Evolutionary conservation across 441 rosid genomes (phyloP), one percentile per base, ranked within the genome.

Genomic region (Eruca vesicaria): DNA sequence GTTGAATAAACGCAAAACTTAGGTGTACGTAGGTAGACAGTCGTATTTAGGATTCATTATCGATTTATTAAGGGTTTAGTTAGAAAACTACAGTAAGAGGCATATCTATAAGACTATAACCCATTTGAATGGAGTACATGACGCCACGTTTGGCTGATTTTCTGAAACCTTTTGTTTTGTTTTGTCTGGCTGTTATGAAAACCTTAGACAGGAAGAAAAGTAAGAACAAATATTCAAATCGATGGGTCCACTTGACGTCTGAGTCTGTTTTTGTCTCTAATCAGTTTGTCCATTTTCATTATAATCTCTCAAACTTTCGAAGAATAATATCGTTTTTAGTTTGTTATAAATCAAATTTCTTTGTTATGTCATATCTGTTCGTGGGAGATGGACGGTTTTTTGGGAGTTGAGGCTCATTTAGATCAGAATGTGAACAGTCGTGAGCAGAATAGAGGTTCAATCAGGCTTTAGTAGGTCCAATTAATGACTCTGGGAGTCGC

Each of bases 161-260:
- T 33, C 32, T 64, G 28, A 58, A 57, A 57, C 52, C 1, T 55
- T 18, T 20, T 57, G n/a, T n/a, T n/a, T 23, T 5, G 14, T 41
- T 43, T 14, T 43, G 19, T 45, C 15, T 58, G 76, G 67, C 36
- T 14, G 11, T 58, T 12, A 45, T 35, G 16, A 14, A 18, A 77
- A 60, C 48, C 80, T 77, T 72, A 72, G 69, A 36, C 41, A 60
- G 0, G 28, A 78, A 72, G 81, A 48, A 78, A 76, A 60, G 15
- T 28, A 61, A 23, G 26, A 41, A 69, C 38, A 69, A 62, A 55
- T 15, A 55, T 69, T n/a, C 20, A 36, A 50, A 72, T 71, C 45
- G 10, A 70, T 57, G 66, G 79, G 79, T 60, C 73, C 58, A 63
- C 75, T 58, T 81, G 76, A 64, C 31, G 64, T 62, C 16, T 56